A percentile compares a stretch with the other conserved stretches of the same genome.
phyloP scores from a whole-genome alignment of 1,284 basidiomycete genomes.

The Baeospora myosura region DNA sequence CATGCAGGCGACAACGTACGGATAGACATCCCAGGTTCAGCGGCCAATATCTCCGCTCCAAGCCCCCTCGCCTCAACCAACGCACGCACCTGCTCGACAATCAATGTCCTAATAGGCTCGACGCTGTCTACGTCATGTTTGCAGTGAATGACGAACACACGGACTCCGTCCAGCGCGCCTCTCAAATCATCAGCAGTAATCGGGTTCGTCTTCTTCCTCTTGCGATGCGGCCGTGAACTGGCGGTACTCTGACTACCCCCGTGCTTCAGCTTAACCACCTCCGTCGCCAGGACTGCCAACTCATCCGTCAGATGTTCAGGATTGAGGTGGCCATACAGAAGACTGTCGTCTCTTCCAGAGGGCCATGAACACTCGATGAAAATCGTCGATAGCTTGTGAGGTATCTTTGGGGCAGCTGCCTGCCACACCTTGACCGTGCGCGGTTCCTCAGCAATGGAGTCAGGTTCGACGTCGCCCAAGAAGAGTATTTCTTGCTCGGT shows the following conservation, averaged over 20 bases:
- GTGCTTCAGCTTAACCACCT: constrained; percentile 8
- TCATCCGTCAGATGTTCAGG: constrained; percentile 52
- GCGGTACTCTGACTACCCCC: not conserved
- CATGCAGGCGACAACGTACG: constrained; percentile 37
- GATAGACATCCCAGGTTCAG: constrained; percentile 67
- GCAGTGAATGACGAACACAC: constrained; percentile 73
- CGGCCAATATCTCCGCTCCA: constrained; percentile 57
- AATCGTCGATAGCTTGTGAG: constrained; percentile 51
- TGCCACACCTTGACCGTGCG: constrained; percentile 63
- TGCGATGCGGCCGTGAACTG: constrained; percentile 6
- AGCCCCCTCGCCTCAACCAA: constrained; percentile 48
- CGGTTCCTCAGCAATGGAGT: constrained; percentile 51
- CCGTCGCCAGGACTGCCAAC: constrained; percentile 9
- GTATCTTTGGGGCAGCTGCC: constrained; percentile 62
- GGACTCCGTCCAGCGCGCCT: constrained; percentile 49
- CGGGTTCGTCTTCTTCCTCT: constrained; percentile 11
- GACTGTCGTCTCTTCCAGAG: constrained; percentile 48
- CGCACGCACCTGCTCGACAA: constrained; percentile 52
- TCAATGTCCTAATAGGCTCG: constrained; percentile 47
- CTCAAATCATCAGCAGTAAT: constrained; percentile 32
- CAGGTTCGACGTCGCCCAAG: constrained; percentile 80
- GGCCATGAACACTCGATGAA: constrained; percentile 86
- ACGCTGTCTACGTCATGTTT: constrained; percentile 56
- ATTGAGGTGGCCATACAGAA: constrained; percentile 71
- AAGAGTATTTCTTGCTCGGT: constrained; percentile 65